Percentiles rank a stretch among this genome's conserved stretches.
These are phyloP conservation scores for Trichoderma sp. DNA, from an alignment of 2,329 filamentous ascomycete species.

Conservation along the genomic window DNA sequence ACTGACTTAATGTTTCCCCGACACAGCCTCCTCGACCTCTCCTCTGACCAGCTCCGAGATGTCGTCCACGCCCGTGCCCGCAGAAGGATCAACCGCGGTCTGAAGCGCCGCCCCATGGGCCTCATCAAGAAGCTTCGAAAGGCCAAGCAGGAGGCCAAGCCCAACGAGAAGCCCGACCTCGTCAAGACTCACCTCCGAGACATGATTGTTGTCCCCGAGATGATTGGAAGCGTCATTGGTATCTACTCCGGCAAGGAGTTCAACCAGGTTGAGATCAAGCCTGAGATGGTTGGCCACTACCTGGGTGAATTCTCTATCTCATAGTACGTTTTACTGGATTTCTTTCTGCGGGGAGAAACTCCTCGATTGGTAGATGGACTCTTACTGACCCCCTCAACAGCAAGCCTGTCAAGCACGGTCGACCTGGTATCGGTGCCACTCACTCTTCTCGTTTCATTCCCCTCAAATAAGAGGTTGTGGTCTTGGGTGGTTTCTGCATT, in stretches of 20 bases:
- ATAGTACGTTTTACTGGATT: constrained; percentile 70
- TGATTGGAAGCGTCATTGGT: constrained; percentile 98
- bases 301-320: constrained; percentile 99
- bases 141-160: constrained; percentile 97
- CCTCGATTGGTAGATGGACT: not conserved
- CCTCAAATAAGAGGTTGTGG: constrained; percentile 84
- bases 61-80: constrained; percentile 98
- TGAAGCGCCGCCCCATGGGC: constrained; percentile 99
- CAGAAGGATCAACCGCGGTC: constrained; percentile 98
- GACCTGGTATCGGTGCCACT: constrained; percentile 99
- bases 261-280: constrained; percentile 99
- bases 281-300: constrained; percentile 99
- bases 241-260: constrained; percentile 99
- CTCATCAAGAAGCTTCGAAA: constrained; percentile 99
- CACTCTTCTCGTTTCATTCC: constrained; percentile 99
- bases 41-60: constrained; percentile 97
- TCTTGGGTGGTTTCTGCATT: constrained; percentile 58
- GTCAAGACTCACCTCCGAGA: constrained; percentile 99
- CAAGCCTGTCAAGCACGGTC: constrained; percentile 99
- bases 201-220: constrained; percentile 99
- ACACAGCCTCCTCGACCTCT: constrained; percentile 92
- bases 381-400: constrained; percentile 60
- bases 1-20: not conserved
- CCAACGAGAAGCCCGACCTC: constrained; percentile 99
- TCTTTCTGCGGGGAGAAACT: not conserved